These are phyloP conservation scores for Phytophthora fragariaefolia DNA, from an alignment of 352 stramenopile genomes.

Conservation along the genomic window DNA sequence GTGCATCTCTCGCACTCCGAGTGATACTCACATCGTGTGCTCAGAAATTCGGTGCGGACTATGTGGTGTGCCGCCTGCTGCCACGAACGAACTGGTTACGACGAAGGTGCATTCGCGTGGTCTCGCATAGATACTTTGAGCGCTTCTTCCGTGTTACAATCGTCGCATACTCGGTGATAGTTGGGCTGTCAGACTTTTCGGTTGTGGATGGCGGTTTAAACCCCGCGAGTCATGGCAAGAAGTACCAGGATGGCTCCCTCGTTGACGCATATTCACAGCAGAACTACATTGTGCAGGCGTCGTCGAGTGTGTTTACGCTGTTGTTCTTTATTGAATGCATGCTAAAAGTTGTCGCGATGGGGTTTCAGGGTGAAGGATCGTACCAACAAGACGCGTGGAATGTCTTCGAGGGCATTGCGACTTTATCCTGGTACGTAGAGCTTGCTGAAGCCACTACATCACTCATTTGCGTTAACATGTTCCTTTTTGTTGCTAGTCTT, in stretches of 20 bases:
- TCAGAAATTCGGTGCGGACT: conserved; percentile 45
- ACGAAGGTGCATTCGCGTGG: conserved; percentile 37
- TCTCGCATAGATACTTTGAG: conserved; percentile 69
- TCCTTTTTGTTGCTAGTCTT: conserved; percentile 22
- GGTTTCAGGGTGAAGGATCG: conserved; percentile 59
- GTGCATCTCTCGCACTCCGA: too few relatives aligned
- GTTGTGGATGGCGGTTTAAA: conserved; percentile 64
- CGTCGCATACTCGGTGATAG: conserved; percentile 77
- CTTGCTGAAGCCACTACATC: too few relatives aligned
- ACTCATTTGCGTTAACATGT: neutral
- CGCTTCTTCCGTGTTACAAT: conserved; percentile 80
- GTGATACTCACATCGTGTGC: too few relatives aligned
- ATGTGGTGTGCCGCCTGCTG: conserved; percentile 42
- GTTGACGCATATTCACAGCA: conserved; percentile 45
- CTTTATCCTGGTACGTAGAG: too few relatives aligned
- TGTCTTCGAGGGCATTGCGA: too few relatives aligned
- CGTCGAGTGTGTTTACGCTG: conserved; percentile 75
- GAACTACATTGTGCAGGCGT: conserved; percentile 57
- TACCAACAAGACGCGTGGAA: conserved; percentile 91
- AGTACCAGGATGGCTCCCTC: conserved; percentile 44
- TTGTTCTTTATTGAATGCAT: conserved; percentile 86
- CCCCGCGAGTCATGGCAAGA: conserved; percentile 46
- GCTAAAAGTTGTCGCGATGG: conserved; percentile 90
- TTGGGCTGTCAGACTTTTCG: conserved; percentile 78
- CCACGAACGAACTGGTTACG: conserved; percentile 50